Percentiles rank a stretch among this genome's conserved stretches.
These are phyloP conservation scores for Chrysanthemum lavandulifolium DNA, from an alignment of 129 eudicot species.

Conservation along the genomic window DNA sequence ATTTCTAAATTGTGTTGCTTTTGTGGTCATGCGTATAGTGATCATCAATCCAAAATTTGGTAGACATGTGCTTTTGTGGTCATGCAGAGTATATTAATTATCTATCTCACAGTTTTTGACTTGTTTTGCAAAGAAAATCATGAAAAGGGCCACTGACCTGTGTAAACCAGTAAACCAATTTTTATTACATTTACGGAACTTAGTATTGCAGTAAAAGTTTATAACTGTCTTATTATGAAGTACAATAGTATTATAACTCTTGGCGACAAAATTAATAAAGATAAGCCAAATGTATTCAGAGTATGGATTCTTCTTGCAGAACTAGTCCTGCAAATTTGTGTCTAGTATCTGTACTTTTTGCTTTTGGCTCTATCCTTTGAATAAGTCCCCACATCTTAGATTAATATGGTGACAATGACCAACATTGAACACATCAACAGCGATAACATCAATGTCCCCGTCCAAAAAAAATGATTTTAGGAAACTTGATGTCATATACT, in stretches of 20 bases:
- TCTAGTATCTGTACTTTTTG: conserved; percentile 17
- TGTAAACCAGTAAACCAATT: not conserved
- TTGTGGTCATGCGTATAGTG: too few species aligned
- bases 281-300: not conserved
- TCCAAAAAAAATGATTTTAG: not conserved
- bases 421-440: conserved; percentile 30
- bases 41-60: too few species aligned
- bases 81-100: too few species aligned
- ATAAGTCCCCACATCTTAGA: conserved; percentile 27
- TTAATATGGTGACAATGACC: conserved; percentile 18
- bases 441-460: conserved; percentile 28
- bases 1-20: not conserved
- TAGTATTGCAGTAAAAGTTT: conserved; percentile 14
- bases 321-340: conserved; percentile 14
- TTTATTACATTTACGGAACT: not conserved
- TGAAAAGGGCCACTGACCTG: too few species aligned
- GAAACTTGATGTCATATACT: conserved; percentile 4
- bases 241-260: not conserved
- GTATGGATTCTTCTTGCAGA: conserved; percentile 12
- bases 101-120: too few species aligned
- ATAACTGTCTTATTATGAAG: not conserved
- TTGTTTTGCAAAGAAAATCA: too few species aligned
- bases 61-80: too few species aligned
- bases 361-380: conserved; percentile 19
- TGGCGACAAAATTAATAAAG: conserved; percentile 7